phyloP scores from a whole-genome alignment of 345 rosid species.

The Acer saccharum region DNA sequence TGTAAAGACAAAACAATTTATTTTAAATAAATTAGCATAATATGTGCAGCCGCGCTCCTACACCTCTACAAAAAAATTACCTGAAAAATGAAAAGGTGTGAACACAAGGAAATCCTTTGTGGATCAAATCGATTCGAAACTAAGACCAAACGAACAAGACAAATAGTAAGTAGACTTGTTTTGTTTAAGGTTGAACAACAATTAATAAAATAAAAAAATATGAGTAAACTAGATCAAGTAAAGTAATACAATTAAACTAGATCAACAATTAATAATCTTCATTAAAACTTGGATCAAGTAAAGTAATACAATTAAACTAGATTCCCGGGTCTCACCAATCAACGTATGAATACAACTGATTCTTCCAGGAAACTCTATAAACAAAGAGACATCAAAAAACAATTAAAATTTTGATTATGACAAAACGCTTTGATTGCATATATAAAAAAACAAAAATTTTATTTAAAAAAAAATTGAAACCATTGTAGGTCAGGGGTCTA shows the following conservation, averaged over 20 bases:
- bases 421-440: no score
- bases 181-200: neutral
- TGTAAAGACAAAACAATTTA: no score
- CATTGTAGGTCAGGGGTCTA: no score
- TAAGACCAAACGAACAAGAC: neutral
- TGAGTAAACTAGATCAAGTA: neutral
- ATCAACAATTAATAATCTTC: neutral
- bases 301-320: neutral
- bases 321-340: neutral
- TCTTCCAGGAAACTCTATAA: neutral
- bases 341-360: neutral
- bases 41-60: no score
- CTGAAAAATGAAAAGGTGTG: no score
- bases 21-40: no score
- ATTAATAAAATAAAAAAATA: neutral
- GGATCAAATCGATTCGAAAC: neutral
- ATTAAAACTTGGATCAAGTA: neutral
- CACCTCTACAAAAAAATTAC: no score
- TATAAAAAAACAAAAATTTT: no score
- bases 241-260: conserved; percentile 1
- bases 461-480: no score
- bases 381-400: neutral
- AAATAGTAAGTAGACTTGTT: neutral
- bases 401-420: neutral
- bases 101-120: no score